A percentile compares a stretch with the other conserved stretches of the same genome.
Evolutionary conservation across 371 early-diverging fungal species (phyloP).

Genomic region (Blakeslea trispora): DNA sequence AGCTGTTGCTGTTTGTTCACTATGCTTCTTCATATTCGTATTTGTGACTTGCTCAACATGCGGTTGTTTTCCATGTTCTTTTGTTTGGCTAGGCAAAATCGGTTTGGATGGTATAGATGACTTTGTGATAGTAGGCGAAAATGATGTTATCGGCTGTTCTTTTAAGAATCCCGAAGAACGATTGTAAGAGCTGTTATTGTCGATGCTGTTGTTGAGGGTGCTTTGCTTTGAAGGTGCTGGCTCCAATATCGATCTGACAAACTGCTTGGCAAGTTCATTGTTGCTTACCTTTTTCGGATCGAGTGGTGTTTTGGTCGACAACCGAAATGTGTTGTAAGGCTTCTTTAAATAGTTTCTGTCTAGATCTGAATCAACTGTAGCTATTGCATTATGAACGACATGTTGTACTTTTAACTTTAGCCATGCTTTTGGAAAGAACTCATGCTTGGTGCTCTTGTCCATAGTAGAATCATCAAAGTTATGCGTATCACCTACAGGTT

Average conservation of each 20-base stretch:
- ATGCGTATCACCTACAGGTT: constrained; percentile 38
- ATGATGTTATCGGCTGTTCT: no score
- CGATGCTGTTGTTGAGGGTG: not conserved
- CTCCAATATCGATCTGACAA: constrained; percentile 28
- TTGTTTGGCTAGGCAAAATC: no score
- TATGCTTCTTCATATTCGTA: no score
- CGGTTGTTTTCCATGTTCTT: no score
- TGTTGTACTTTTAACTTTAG: constrained; percentile 34
- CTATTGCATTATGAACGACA: constrained; percentile 27
- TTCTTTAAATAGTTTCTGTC: constrained; percentile 36
- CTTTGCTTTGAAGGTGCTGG: constrained; percentile 6
- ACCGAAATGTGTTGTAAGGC: constrained; percentile 36
- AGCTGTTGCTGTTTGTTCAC: no score
- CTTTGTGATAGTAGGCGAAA: no score
- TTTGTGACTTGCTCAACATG: no score
- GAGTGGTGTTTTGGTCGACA: constrained; percentile 19
- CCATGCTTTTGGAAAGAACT: constrained; percentile 45
- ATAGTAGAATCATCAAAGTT: constrained; percentile 29
- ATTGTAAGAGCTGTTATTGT: not conserved
- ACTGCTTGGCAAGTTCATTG: constrained; percentile 23
- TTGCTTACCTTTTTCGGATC: constrained; percentile 36
- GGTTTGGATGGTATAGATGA: no score
- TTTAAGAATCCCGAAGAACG: no score
- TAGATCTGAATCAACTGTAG: constrained; percentile 32
- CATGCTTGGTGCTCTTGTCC: constrained; percentile 23